Base-by-base conservation (phyloP, 257 asterid species). In the Solanum virginianum region DNA sequence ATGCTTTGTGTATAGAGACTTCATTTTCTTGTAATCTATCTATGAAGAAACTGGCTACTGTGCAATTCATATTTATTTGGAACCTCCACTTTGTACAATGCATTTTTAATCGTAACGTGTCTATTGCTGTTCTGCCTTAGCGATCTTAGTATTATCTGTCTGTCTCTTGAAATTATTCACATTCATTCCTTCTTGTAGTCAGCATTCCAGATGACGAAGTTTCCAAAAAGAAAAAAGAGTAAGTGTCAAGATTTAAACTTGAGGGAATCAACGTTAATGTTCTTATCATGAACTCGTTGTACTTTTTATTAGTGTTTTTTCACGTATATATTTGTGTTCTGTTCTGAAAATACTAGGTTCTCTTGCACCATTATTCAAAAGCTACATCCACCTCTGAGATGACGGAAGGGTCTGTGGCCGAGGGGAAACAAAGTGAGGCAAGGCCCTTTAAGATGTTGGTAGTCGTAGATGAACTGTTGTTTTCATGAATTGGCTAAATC, bases 1-100 rank as follows among this genome's bases (percentile, higher is more conserved):
- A 26, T 59, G 53, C 66, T 68, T 68, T 74, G 87, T 68, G 79
- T 87, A 69, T 56, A 68, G 83, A 70, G 75, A 59, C 47, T 66
- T 74, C 86, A 66, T 56, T 57, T 82, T 85, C 62, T 60, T 86
- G 90, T 85, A 83, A 65, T 82, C 51, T 57, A 29, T 84, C 17
- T 53, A 32, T 60, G 79, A 83, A 83, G 47, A 49, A 65, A 47
- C 65, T 63, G 56, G 43, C 85, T 15, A 26, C 26, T 43, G n/a
- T 47, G 45, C 32, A 56, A 59, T 81, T 36, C 32, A 24, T 82
- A 62, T 82, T 47, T 59, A 60, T 62, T 20, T 81, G 54, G 32
- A 62, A 47, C 39, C 51, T 57, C 69, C 72, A 45, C 18, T 26
- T 79, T 79, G 49, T 53, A 29, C 24, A 26, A 53, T 53, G 83